Percentiles rank a stretch among this genome's conserved stretches.
phyloP scores from a whole-genome alignment of 306 rosid genomes.

The Sphenostylis stenocarpa region DNA sequence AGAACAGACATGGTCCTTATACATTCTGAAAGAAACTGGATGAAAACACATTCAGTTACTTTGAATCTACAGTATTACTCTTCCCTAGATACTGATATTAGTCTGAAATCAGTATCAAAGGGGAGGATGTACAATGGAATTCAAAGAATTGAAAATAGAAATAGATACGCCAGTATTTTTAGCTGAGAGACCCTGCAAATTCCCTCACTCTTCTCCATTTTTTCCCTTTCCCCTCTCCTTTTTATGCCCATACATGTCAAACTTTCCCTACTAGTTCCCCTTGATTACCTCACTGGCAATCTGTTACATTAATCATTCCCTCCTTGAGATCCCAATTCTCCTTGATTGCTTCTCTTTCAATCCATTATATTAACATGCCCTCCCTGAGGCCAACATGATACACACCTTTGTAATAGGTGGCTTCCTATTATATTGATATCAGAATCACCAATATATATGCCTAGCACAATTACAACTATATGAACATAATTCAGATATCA shows the following conservation, averaged over 20 bases:
- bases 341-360: not conserved
- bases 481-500: not conserved
- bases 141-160: not conserved
- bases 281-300: too few species aligned
- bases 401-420: not conserved
- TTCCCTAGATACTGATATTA: not conserved
- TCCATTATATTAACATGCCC: not conserved
- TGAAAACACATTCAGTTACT: not conserved
- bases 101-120: not conserved
- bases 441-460: not conserved
- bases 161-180: not conserved
- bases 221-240: not conserved
- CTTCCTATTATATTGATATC: not conserved
- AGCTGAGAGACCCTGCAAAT: not conserved
- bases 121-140: not conserved
- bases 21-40: not conserved
- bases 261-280: too few species aligned
- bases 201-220: not conserved
- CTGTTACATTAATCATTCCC: too few species aligned
- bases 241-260: not conserved
- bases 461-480: not conserved
- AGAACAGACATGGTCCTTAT: not conserved
- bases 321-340: not conserved
- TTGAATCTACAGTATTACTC: not conserved
- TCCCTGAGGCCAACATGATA: not conserved